Evolutionary conservation across 495 filamentous ascomycete genomes (phyloP).

Genomic region (Massariosphaeria phaeospora): DNA sequence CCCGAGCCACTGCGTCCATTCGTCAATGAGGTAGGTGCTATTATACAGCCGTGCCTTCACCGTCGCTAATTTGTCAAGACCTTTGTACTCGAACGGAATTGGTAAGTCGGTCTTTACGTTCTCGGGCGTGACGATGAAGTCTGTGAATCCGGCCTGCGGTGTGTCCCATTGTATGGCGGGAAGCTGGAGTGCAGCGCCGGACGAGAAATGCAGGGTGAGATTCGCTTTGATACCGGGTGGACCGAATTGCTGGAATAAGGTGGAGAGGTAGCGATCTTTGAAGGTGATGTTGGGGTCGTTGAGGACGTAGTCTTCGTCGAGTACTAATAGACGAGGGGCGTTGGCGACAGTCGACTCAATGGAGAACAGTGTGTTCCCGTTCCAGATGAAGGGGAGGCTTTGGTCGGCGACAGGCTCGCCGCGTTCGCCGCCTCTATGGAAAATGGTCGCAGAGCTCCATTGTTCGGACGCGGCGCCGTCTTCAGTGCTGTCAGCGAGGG

Average conservation of each 20-base stretch:
- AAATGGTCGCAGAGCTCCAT: slow-evolving; percentile 49
- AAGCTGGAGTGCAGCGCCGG: slow-evolving; percentile 45
- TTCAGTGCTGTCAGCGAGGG: slow-evolving; percentile 49
- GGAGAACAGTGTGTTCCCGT: slow-evolving; percentile 50
- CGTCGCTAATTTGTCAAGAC: slow-evolving; percentile 45
- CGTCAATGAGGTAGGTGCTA: slow-evolving; percentile 50
- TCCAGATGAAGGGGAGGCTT: slow-evolving; percentile 47
- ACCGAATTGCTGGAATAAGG: slow-evolving; percentile 40
- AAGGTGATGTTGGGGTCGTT: slow-evolving; percentile 48
- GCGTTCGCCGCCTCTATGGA: slow-evolving; percentile 49
- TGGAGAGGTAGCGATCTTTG: slow-evolving; percentile 46
- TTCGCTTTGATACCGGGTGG: slow-evolving; percentile 46
- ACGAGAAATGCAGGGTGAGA: slow-evolving; percentile 49
- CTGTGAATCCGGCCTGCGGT: slow-evolving; percentile 42
- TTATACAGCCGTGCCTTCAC: slow-evolving; percentile 48
- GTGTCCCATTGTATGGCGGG: slow-evolving; percentile 51
- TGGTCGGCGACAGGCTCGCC: slow-evolving; percentile 44
- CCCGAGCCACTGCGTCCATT: slow-evolving; percentile 53
- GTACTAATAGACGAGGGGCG: slow-evolving; percentile 29
- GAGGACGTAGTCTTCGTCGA: slow-evolving; percentile 48
- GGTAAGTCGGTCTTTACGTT: slow-evolving; percentile 37
- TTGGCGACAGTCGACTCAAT: slow-evolving; percentile 38
- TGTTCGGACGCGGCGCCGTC: slow-evolving; percentile 46
- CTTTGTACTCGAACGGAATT: slow-evolving; percentile 51
- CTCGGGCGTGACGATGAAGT: slow-evolving; percentile 42